Evolutionary conservation across 768 basidiomycete genomes (phyloP).

Genomic region (Mycena latifolia): DNA sequence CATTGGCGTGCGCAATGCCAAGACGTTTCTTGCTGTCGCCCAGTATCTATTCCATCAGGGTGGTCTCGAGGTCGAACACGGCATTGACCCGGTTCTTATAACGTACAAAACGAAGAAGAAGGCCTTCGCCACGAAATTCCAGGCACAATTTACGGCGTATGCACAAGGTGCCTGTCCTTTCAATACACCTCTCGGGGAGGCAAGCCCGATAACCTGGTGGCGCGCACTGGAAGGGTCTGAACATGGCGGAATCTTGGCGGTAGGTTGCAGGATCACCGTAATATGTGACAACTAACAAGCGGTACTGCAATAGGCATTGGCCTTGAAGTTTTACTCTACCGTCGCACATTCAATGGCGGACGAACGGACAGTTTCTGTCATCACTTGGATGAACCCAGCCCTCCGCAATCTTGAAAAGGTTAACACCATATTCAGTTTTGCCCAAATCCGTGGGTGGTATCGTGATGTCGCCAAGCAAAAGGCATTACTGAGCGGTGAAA

Average conservation of each 20-base stretch:
- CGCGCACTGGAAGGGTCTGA: slow-evolving; percentile 32
- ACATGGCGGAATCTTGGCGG: slow-evolving; percentile 46
- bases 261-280: slow-evolving; percentile 35
- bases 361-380: slow-evolving; percentile 33
- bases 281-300: background rate
- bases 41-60: slow-evolving; percentile 34
- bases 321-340: slow-evolving; percentile 47
- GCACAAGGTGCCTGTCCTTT: slow-evolving; percentile 43
- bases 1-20: slow-evolving; percentile 39
- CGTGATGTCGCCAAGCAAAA: slow-evolving; percentile 17
- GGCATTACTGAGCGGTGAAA: background rate
- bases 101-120: slow-evolving; percentile 34
- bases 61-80: slow-evolving; percentile 38
- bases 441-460: slow-evolving; percentile 39
- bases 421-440: slow-evolving; percentile 40
- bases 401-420: slow-evolving; percentile 44
- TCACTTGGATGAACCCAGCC: slow-evolving; percentile 44
- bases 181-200: slow-evolving; percentile 33
- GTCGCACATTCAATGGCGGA: slow-evolving; percentile 53
- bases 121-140: slow-evolving; percentile 35
- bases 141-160: too few species aligned
- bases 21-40: slow-evolving; percentile 42
- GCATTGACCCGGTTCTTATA: slow-evolving; percentile 31
- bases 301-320: slow-evolving; percentile 40
- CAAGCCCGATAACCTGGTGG: slow-evolving; percentile 42